Conservation (phyloP, 2,329 filamentous ascomycete genomes). For the Botrytis squamosa region DNA sequence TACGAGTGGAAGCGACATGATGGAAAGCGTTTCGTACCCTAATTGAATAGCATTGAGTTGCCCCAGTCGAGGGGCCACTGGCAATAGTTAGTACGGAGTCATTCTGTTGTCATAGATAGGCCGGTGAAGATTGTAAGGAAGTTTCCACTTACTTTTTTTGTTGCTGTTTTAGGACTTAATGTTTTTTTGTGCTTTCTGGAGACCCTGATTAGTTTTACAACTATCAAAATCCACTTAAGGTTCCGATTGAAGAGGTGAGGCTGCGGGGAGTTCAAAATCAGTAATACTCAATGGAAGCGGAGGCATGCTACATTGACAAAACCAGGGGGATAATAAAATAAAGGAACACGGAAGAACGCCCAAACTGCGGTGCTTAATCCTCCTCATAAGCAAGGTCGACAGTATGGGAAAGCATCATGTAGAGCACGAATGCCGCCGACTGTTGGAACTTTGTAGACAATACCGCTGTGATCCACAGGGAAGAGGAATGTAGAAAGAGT, state of each 20-base stretch:
- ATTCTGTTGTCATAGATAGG: background rate
- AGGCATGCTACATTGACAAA: background rate
- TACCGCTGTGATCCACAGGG: background rate
- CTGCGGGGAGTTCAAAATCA: background rate
- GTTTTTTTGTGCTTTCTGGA: background rate
- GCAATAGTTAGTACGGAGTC: background rate
- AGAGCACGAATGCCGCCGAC: too few species aligned
- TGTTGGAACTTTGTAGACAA: background rate
- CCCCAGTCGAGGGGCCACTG: background rate
- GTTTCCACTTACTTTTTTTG: background rate
- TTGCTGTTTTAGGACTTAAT: background rate
- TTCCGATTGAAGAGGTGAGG: background rate
- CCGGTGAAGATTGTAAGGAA: background rate
- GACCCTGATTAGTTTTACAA: background rate
- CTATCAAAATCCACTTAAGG: background rate
- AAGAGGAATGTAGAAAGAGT: too few species aligned
- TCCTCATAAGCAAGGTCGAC: background rate
- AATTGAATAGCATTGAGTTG: background rate
- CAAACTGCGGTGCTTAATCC: background rate
- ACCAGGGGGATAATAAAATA: background rate
- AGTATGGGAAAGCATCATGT: background rate
- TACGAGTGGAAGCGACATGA: background rate
- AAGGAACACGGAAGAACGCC: background rate
- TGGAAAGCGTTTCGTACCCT: background rate
- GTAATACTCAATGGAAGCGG: background rate